Percentiles rank a stretch among this genome's conserved stretches.
phyloP scores from a whole-genome alignment of 2,329 filamentous ascomycete genomes.

The Fusarium circinatum region DNA sequence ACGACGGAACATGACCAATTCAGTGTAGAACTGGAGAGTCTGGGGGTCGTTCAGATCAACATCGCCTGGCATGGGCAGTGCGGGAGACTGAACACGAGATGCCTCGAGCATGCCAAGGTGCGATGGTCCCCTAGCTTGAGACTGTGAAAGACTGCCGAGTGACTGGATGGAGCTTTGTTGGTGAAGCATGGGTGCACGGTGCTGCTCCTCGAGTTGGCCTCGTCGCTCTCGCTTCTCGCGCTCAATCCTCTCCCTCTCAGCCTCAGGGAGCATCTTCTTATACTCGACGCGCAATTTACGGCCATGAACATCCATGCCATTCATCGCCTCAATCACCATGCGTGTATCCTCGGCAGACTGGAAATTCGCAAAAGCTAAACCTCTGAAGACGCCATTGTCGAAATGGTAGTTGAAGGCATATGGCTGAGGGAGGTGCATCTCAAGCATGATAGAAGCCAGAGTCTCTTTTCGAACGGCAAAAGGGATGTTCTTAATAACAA shows the following conservation, averaged over 20 bases:
- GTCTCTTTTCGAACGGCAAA: constrained; percentile 99
- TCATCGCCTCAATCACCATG: constrained; percentile 91
- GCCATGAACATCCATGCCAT: constrained; percentile 94
- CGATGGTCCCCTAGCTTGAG: constrained; percentile 62
- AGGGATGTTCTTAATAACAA: constrained; percentile 99
- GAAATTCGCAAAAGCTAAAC: constrained; percentile 97
- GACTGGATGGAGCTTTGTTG: constrained; percentile 90
- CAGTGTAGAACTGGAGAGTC: constrained; percentile 88
- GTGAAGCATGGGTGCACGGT: constrained; percentile 81
- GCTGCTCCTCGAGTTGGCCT: constrained; percentile 96
- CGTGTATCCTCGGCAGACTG: constrained; percentile 94
- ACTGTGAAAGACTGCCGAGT: constrained; percentile 72
- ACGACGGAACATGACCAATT: constrained; percentile 88
- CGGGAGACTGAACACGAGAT: constrained; percentile 5
- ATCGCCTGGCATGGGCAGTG: constrained; percentile 58
- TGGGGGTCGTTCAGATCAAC: constrained; percentile 92
- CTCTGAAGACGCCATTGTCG: constrained; percentile 95
- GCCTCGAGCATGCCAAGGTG: constrained; percentile 56
- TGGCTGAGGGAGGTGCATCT: constrained; percentile 90
- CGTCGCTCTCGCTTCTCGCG: constrained; percentile 95
- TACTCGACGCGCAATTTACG: constrained; percentile 96
- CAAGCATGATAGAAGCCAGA: constrained; percentile 91
- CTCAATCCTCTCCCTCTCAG: constrained; percentile 95
- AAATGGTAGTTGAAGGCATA: constrained; percentile 99
- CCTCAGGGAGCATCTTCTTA: constrained; percentile 98